A percentile compares a stretch with the other conserved stretches of the same genome.
Conservation (phyloP, 192 early-diverging fungal species). For the Gaertneriomyces sp. region DNA sequence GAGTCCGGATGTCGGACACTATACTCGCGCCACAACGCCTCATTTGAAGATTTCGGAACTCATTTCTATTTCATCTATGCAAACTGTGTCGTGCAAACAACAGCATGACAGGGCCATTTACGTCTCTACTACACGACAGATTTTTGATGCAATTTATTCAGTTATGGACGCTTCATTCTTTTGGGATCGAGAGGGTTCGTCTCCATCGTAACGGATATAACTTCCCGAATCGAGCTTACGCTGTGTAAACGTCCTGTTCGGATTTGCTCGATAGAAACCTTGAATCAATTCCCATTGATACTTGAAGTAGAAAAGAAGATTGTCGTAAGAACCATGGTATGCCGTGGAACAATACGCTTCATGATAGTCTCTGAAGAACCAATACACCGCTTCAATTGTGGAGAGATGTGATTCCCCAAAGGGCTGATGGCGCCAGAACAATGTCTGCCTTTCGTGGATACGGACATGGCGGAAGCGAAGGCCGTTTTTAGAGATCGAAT, state of each 20-base stretch:
- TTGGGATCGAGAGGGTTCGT: too few species aligned
- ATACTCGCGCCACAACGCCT: too few species aligned
- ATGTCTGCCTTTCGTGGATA: conserved; percentile 63
- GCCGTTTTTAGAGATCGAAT: conserved; percentile 16
- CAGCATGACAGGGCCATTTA: too few species aligned
- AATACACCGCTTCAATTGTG: conserved; percentile 96
- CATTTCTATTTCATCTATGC: too few species aligned
- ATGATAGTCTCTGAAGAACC: conserved; percentile 78
- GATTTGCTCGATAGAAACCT: conserved; percentile 61
- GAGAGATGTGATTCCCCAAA: conserved; percentile 71
- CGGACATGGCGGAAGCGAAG: conserved; percentile 52
- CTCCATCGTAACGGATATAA: conserved; percentile 33
- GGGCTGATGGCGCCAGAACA: conserved; percentile 90
- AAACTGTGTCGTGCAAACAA: too few species aligned
- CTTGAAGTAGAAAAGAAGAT: conserved; percentile 88
- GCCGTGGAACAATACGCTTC: conserved; percentile 24
- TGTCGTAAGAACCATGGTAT: conserved; percentile 80
- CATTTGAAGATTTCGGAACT: too few species aligned
- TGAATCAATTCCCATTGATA: conserved; percentile 88
- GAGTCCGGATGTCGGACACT: too few species aligned
- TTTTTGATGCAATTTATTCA: too few species aligned
- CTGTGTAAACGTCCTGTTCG: conserved; percentile 53
- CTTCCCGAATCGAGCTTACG: conserved; percentile 31
- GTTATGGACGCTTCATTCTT: too few species aligned
- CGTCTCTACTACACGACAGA: too few species aligned